Evolutionary conservation across 345 rosid species (phyloP).

Genomic region (Gossypium thurberi): DNA sequence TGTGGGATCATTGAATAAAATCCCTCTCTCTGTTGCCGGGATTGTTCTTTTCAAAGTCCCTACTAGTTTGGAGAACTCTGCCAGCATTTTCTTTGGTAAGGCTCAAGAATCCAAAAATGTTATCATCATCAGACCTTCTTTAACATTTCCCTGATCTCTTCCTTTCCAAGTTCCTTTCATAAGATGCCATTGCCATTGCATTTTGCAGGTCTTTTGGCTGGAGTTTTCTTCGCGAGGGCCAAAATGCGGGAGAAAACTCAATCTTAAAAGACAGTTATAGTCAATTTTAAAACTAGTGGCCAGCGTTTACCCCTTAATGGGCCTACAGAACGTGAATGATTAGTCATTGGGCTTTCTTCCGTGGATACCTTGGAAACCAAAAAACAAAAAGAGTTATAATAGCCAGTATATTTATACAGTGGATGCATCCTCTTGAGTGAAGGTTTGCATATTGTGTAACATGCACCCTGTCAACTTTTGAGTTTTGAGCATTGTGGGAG

Average conservation of each 20-base stretch:
- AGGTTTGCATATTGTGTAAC: not conserved
- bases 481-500: not conserved
- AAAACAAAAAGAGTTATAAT: not conserved
- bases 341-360: too few species aligned
- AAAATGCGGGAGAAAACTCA: conserved; percentile 69
- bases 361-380: too few species aligned
- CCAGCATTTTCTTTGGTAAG: conserved; percentile 92
- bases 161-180: not conserved
- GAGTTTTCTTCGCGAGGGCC: conserved; percentile 88
- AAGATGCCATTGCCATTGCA: conserved; percentile 1
- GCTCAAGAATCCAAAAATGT: not conserved
- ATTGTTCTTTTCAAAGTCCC: conserved; percentile 83
- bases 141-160: not conserved
- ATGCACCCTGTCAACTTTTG: not conserved
- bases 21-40: conserved; percentile 84
- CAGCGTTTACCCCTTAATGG: too few species aligned
- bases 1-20: conserved; percentile 93
- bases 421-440: not conserved
- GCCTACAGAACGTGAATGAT: too few species aligned
- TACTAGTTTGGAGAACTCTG: conserved; percentile 84
- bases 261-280: not conserved
- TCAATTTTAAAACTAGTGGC: too few species aligned
- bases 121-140: too few species aligned
- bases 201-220: conserved; percentile 74
- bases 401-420: not conserved